phyloP scores from a whole-genome alignment of 805 yeast genomes.

The Blastobotrys peoriensis region DNA sequence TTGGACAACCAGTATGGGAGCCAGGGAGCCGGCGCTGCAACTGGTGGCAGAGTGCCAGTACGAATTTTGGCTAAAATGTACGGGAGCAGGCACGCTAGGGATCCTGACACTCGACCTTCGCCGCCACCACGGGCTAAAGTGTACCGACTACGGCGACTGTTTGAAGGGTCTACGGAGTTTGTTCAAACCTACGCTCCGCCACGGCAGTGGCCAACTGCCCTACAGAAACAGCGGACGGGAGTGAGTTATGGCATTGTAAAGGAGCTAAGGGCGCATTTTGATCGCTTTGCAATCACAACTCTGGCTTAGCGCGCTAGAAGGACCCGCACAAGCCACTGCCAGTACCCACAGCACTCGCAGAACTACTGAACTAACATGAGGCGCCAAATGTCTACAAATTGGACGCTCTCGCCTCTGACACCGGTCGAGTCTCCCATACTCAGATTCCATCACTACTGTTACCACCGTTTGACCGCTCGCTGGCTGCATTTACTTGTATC shows the following conservation, averaged over 20 bases:
- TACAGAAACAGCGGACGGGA: constrained; percentile 14
- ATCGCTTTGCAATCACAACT: not conserved
- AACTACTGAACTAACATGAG: too few relatives aligned
- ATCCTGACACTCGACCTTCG: not conserved
- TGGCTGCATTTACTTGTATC: too few relatives aligned
- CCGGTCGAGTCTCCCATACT: too few relatives aligned
- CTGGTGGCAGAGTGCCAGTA: constrained; percentile 16
- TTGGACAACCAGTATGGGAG: constrained; percentile 4
- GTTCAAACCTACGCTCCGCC: not conserved
- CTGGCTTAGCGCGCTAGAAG: not conserved
- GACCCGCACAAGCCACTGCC: too few relatives aligned
- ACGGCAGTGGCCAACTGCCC: constrained; percentile 6
- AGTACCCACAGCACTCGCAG: too few relatives aligned
- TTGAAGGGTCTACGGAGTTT: constrained; percentile 12
- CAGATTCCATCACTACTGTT: too few relatives aligned
- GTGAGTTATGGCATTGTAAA: constrained; percentile 16
- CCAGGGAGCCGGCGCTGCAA: too few relatives aligned
- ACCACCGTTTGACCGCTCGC: too few relatives aligned
- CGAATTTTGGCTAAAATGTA: constrained; percentile 17
- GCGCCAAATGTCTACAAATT: too few relatives aligned
- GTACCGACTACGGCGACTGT: constrained; percentile 14
- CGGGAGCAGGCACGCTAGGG: not conserved
- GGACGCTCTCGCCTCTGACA: too few relatives aligned
- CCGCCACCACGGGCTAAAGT: constrained; percentile 21
- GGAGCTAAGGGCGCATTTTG: constrained; percentile 16